Conservation (phyloP, 2,329 filamentous ascomycete genomes). For the Botrytis pseudocinerea region DNA sequence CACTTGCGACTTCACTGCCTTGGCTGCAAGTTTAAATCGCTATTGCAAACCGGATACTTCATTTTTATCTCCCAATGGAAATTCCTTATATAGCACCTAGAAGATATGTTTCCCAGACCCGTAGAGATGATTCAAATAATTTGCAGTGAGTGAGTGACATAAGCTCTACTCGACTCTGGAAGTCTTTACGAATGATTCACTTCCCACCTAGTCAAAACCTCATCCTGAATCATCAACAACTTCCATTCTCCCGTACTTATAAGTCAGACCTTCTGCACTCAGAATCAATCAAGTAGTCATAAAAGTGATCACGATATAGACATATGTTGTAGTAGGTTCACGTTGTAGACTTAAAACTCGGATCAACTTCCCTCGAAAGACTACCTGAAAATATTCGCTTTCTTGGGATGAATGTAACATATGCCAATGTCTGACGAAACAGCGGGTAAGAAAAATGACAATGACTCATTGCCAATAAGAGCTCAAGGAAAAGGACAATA, state of each 20-base stretch:
- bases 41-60: background rate
- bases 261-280: background rate
- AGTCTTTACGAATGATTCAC: background rate
- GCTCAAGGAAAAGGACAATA: background rate
- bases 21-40: no score
- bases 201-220: background rate
- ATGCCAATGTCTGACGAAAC: accelerated
- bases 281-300: background rate
- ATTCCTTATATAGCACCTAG: background rate
- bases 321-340: no score
- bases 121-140: background rate
- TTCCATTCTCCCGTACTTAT: background rate
- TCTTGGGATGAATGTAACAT: background rate
- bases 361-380: background rate
- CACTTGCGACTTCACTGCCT: no score
- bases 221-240: background rate
- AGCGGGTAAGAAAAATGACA: background rate
- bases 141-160: background rate
- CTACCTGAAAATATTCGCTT: background rate
- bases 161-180: background rate
- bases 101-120: accelerated
- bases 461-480: no score
- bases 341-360: no score
- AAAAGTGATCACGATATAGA: background rate
- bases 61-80: background rate